Percentiles rank a stretch among this genome's conserved stretches.
Evolutionary conservation across 768 basidiomycete genomes (phyloP).

Genomic region (Tulasnella calospora): DNA sequence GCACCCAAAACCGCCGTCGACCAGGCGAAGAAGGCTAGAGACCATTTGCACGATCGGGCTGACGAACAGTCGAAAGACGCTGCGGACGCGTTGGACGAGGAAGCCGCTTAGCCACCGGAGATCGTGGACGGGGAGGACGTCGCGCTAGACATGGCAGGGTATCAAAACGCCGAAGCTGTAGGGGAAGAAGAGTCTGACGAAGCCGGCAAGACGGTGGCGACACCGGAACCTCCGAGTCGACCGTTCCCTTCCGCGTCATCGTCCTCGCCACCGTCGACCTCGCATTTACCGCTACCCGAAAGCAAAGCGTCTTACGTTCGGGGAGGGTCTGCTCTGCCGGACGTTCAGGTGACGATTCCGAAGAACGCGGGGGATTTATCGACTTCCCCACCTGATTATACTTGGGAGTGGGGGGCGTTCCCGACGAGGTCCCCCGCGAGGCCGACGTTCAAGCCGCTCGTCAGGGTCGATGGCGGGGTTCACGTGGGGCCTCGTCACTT

Average conservation of each 20-base stretch:
- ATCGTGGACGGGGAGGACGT: conserved; percentile 20
- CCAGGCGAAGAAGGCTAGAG: neutral
- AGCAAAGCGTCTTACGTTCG: neutral
- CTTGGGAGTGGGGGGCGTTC: conserved; percentile 93
- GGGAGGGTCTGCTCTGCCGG: conserved; percentile 25
- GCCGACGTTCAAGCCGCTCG: conserved; percentile 41
- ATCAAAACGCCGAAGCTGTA: neutral
- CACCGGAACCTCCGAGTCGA: neutral
- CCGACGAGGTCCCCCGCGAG: conserved; percentile 72
- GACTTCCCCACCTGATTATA: conserved; percentile 50
- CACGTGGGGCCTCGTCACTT: neutral
- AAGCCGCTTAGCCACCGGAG: conserved; percentile 12
- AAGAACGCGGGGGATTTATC: neutral
- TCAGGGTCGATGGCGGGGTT: neutral
- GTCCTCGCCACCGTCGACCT: neutral
- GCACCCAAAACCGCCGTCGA: conserved; percentile 14
- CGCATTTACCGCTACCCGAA: neutral
- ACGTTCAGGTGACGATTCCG: conserved; percentile 14
- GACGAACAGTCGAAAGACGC: neutral
- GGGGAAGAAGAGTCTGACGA: neutral
- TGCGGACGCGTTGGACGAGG: conserved; percentile 1
- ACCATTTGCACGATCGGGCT: neutral
- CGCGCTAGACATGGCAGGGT: conserved; percentile 26
- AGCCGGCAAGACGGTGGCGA: neutral
- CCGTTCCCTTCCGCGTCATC: neutral